Conservation (phyloP, 2,329 filamentous ascomycete species). For the Coleophoma crateriformis region DNA sequence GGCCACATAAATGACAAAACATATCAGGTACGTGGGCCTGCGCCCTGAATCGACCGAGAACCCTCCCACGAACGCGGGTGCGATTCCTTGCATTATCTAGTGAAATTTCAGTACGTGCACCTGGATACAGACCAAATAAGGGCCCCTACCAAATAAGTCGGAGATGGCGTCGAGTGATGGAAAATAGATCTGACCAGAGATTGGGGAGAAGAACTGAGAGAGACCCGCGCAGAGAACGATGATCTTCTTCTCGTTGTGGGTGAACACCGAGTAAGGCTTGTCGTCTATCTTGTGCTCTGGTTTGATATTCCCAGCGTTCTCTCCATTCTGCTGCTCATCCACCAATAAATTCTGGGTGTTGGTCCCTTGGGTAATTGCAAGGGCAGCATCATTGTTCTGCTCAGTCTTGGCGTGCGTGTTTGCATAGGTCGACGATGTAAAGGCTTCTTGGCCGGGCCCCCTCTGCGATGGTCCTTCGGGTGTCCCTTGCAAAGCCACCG, state of each 20-base stretch:
- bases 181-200: conserved; percentile 48
- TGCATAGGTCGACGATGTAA: too few species aligned
- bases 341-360: not conserved
- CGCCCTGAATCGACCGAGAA: conserved; percentile 47
- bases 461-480: too few species aligned
- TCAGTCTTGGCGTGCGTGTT: not conserved
- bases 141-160: conserved; percentile 22
- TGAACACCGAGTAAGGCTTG: conserved; percentile 8
- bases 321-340: not conserved
- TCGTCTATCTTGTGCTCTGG: not conserved
- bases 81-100: conserved; percentile 47
- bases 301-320: not conserved
- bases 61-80: conserved; percentile 48
- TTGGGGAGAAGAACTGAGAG: conserved; percentile 48
- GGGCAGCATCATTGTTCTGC: not conserved
- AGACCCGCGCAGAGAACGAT: conserved; percentile 43
- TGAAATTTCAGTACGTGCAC: not conserved
- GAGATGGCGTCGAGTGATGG: conserved; percentile 44
- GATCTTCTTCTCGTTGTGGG: conserved; percentile 33
- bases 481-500: too few species aligned
- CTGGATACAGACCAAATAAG: not conserved
- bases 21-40: conserved; percentile 44
- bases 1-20: conserved; percentile 44
- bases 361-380: not conserved
- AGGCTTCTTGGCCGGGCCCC: too few species aligned